A percentile compares a stretch with the other conserved stretches of the same genome.
These are phyloP conservation scores for Cutaneotrichosporon dermatis DNA, from an alignment of 1,284 basidiomycete species.

Conservation along the genomic window DNA sequence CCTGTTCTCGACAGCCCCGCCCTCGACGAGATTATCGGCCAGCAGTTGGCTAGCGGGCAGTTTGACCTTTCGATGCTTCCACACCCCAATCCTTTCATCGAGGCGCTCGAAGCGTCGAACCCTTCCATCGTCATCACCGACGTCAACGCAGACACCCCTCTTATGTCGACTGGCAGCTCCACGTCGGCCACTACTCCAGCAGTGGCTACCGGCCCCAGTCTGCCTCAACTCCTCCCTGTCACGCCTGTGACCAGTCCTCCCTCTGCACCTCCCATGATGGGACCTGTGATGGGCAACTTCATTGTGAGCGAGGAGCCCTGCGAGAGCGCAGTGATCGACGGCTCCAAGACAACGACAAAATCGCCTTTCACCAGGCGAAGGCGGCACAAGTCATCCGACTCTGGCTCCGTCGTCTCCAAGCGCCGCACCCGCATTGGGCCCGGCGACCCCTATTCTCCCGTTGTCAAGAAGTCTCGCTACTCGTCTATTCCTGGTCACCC, in stretches of 20 bases:
- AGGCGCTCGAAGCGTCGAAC: constrained; percentile 2
- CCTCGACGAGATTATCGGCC: constrained; percentile 38
- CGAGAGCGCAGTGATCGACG: constrained; percentile 44
- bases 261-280: neutral
- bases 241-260: constrained; percentile 7
- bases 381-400: constrained; percentile 26
- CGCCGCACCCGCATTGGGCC: constrained; percentile 21
- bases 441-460: constrained; percentile 29
- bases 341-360: constrained; percentile 39
- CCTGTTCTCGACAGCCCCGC: constrained; percentile 44
- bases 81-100: constrained; percentile 3
- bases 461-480: constrained; percentile 35
- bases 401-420: constrained; percentile 26
- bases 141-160: constrained; percentile 18
- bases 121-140: constrained; percentile 31
- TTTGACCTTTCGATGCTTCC: constrained; percentile 2
- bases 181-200: neutral
- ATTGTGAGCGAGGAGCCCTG: constrained; percentile 34
- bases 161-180: constrained; percentile 24
- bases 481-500: constrained; percentile 48
- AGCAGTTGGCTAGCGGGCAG: constrained; percentile 18
- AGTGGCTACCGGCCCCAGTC: neutral
- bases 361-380: constrained; percentile 43
- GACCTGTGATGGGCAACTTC: constrained; percentile 42
- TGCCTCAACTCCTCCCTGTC: constrained; percentile 5